Evolutionary conservation across 2,329 filamentous ascomycete genomes (phyloP).

Genomic region (Dothidotthia symphoricarpi): DNA sequence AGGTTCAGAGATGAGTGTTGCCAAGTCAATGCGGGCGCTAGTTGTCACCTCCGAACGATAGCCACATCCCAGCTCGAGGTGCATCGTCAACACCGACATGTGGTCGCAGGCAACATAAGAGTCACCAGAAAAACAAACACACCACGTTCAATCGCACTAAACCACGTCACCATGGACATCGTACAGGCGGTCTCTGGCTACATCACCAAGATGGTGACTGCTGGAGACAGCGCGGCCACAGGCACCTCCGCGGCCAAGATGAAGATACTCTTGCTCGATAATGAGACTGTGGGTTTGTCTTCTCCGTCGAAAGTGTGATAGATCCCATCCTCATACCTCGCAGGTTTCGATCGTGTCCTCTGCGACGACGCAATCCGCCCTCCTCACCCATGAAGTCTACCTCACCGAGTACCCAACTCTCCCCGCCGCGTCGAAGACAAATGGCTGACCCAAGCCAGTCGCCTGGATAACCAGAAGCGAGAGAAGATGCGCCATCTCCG

Average conservation of each 20-base stretch:
- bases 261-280: slow-evolving; percentile 94
- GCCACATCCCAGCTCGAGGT: too few relatives aligned
- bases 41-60: too few relatives aligned
- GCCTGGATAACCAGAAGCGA: slow-evolving; percentile 80
- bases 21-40: too few relatives aligned
- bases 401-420: slow-evolving; percentile 68
- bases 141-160: too few relatives aligned
- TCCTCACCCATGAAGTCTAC: slow-evolving; percentile 96
- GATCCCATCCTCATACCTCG: slow-evolving; percentile 14
- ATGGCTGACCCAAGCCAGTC: slow-evolving; percentile 46
- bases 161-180: slow-evolving; percentile 70
- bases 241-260: slow-evolving; percentile 79
- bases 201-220: slow-evolving; percentile 91
- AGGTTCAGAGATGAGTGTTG: too few relatives aligned
- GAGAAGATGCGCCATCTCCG: slow-evolving; percentile 98
- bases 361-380: slow-evolving; percentile 88
- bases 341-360: slow-evolving; percentile 88
- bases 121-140: too few relatives aligned
- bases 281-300: slow-evolving; percentile 71
- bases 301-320: slow-evolving; percentile 24
- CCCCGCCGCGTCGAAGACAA: slow-evolving; percentile 2
- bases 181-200: slow-evolving; percentile 91
- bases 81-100: too few relatives aligned
- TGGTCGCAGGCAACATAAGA: too few relatives aligned
- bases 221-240: slow-evolving; percentile 68